These are phyloP conservation scores for Taphrina wiesneri DNA, from an alignment of 1,139 yeast genomes.

Conservation along the genomic window DNA sequence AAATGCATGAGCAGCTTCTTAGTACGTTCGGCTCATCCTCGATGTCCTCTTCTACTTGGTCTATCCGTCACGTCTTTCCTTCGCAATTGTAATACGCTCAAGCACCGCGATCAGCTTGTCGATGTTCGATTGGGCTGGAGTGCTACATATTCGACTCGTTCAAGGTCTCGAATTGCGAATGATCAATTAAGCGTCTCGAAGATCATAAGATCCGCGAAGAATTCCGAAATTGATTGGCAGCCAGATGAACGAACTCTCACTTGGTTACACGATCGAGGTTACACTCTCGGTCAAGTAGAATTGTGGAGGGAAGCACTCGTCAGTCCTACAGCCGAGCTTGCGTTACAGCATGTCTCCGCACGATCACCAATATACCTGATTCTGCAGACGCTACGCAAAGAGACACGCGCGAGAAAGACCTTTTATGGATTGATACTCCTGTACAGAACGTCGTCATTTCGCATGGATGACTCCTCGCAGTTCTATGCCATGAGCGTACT, in stretches of 20 bases:
- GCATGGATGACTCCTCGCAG: slow-evolving; percentile 10
- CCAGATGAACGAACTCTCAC: neutral
- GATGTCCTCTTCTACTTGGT: neutral
- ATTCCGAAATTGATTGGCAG: neutral
- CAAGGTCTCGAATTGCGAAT: neutral
- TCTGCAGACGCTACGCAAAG: slow-evolving; percentile 4
- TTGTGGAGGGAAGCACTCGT: neutral
- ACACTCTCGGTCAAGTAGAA: neutral
- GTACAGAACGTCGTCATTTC: neutral
- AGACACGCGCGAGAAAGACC: neutral
- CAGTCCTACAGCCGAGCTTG: neutral
- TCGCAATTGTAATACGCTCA: too few species aligned
- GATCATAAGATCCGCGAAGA: neutral
- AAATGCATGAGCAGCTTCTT: slow-evolving; percentile 2
- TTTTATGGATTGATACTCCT: neutral
- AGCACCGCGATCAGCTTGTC: neutral
- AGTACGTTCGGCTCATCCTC: neutral
- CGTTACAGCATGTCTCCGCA: neutral
- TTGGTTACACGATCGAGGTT: slow-evolving; percentile 2
- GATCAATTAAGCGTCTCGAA: neutral
- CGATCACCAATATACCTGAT: slow-evolving; percentile 6
- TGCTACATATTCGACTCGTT: neutral
- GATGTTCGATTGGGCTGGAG: neutral
- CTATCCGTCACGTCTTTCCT: too few species aligned
- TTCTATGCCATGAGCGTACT: neutral